Evolutionary conservation across 352 stramenopile species (phyloP).

Genomic region (Phytophthora tubulina): DNA sequence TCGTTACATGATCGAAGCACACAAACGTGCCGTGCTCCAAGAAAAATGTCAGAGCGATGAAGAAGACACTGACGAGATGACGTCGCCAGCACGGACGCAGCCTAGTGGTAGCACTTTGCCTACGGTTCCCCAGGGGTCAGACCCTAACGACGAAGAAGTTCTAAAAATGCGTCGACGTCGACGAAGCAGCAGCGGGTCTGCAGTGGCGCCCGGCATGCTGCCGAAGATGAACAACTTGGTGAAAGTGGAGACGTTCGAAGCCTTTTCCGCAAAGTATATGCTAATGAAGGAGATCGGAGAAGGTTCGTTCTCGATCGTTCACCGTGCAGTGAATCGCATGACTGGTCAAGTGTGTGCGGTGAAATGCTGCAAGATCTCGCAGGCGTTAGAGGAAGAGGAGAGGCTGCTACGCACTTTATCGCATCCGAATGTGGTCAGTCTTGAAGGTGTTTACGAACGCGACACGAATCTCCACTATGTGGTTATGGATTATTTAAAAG

Average conservation of each 20-base stretch:
- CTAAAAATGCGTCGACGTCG: constrained; percentile 14
- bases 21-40: constrained; percentile 45
- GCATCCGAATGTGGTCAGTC: constrained; percentile 73
- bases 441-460: constrained; percentile 78
- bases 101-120: constrained; percentile 2
- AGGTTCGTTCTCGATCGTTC: constrained; percentile 87
- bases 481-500: constrained; percentile 85
- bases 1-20: constrained; percentile 59
- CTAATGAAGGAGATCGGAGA: constrained; percentile 86
- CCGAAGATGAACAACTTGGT: constrained; percentile 9
- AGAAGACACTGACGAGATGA: constrained; percentile 19
- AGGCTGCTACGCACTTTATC: constrained; percentile 64
- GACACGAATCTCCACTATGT: constrained; percentile 80
- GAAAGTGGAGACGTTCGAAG: constrained; percentile 31
- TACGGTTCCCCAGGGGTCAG: not conserved
- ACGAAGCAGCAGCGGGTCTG: constrained; percentile 2
- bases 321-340: constrained; percentile 75
- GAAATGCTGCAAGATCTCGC: constrained; percentile 80
- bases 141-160: constrained; percentile 5
- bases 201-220: not conserved
- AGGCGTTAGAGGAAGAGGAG: constrained; percentile 76
- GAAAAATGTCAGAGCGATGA: constrained; percentile 21
- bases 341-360: constrained; percentile 72
- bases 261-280: constrained; percentile 71
- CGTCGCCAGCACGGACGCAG: not conserved